These are phyloP conservation scores for Diplodia seriata DNA, from an alignment of 2,329 filamentous ascomycete genomes.

Conservation along the genomic window DNA sequence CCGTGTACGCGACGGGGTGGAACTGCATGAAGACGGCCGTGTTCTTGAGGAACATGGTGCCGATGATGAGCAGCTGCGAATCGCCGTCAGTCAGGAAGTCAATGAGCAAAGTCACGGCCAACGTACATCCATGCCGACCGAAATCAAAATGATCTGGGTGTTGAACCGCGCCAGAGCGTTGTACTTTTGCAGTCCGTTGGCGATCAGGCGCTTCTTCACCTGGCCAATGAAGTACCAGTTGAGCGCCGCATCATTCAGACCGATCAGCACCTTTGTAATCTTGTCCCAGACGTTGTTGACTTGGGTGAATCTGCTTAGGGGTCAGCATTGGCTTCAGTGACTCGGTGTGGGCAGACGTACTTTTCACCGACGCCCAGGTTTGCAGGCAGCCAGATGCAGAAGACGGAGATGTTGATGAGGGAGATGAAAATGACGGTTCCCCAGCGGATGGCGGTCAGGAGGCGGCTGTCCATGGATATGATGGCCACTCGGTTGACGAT, in stretches of 20 bases:
- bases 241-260: conserved; percentile 39
- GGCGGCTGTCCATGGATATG: conserved; percentile 36
- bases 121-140: conserved; percentile 40
- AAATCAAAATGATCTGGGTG: conserved; percentile 39
- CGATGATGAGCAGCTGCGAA: conserved; percentile 29
- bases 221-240: conserved; percentile 42
- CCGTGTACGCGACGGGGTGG: conserved; percentile 52
- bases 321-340: background rate
- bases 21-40: conserved; percentile 45
- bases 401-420: conserved; percentile 44
- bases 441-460: conserved; percentile 35
- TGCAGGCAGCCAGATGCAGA: conserved; percentile 42
- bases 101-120: too few species aligned
- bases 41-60: conserved; percentile 31
- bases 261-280: conserved; percentile 40
- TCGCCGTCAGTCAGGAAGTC: background rate
- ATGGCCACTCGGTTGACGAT: conserved; percentile 43
- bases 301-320: conserved; percentile 30
- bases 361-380: conserved; percentile 38
- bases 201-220: conserved; percentile 39
- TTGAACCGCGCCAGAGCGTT: conserved; percentile 41
- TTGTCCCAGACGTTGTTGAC: conserved; percentile 36
- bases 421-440: conserved; percentile 37
- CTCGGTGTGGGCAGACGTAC: conserved; percentile 24
- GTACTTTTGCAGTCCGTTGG: conserved; percentile 41